Percentiles rank a stretch among this genome's conserved stretches.
phyloP scores from a whole-genome alignment of 345 rosid genomes.

The Melastoma malabathricum region DNA sequence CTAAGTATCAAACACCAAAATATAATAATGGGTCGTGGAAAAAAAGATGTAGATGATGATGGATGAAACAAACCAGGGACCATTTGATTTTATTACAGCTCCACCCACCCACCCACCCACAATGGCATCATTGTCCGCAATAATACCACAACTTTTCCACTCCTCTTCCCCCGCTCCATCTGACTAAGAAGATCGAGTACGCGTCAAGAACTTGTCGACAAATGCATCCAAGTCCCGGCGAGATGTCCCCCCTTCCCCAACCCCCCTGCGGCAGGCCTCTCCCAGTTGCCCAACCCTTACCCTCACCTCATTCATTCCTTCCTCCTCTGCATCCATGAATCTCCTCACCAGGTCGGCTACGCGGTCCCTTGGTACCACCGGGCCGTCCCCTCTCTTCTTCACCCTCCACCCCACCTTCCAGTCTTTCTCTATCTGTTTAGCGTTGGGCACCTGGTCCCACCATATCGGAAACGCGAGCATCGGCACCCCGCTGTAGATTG shows the following conservation, averaged over 20 bases:
- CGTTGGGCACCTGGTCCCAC: constrained; percentile 15
- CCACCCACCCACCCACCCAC: too few relatives aligned
- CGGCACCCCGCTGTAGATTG: constrained; percentile 13
- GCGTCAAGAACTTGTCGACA: not conserved
- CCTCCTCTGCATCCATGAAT: constrained; percentile 7
- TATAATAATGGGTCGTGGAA: too few relatives aligned
- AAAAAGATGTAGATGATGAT: too few relatives aligned
- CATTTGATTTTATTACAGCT: too few relatives aligned
- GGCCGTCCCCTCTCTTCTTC: not conserved
- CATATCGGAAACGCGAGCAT: constrained; percentile 15
- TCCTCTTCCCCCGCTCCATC: too few relatives aligned
- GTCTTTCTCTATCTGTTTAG: constrained; percentile 11
- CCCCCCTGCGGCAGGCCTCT: constrained; percentile 10
- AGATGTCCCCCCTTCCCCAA: constrained; percentile 34
- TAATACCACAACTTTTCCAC: too few relatives aligned
- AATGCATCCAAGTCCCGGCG: not conserved
- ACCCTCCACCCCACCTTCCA: constrained; percentile 22
- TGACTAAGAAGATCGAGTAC: not conserved
- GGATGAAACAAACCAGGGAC: too few relatives aligned
- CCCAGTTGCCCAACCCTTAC: constrained; percentile 6
- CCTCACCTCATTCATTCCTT: constrained; percentile 11
- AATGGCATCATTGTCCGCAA: too few relatives aligned
- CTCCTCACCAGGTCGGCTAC: constrained; percentile 5
- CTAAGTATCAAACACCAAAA: too few relatives aligned
- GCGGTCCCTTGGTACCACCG: constrained; percentile 5